phyloP scores from a whole-genome alignment of 306 rosid species.

The Abrus precatorius region DNA sequence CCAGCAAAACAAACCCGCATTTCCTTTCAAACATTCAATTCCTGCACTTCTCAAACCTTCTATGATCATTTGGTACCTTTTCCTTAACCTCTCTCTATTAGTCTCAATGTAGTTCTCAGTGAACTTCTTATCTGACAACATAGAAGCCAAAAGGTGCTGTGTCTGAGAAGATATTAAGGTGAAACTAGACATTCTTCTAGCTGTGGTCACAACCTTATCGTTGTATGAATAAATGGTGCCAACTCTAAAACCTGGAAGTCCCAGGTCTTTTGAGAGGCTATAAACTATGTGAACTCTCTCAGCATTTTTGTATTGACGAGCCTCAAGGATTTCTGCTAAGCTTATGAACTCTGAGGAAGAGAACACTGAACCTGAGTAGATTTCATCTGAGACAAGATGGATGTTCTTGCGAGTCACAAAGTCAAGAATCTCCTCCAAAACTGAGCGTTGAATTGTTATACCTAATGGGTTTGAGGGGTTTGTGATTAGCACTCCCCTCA shows the following conservation, averaged over 20 bases:
- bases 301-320: slow-evolving; percentile 48
- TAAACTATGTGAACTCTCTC: slow-evolving; percentile 94
- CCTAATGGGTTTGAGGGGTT: slow-evolving; percentile 97
- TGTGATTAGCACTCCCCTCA: slow-evolving; percentile 79
- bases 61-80: slow-evolving; percentile 74
- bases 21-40: slow-evolving; percentile 87
- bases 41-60: slow-evolving; percentile 71
- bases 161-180: slow-evolving; percentile 90
- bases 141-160: slow-evolving; percentile 74
- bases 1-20: slow-evolving; percentile 96
- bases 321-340: slow-evolving; percentile 74
- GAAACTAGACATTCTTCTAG: slow-evolving; percentile 93
- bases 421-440: slow-evolving; percentile 69
- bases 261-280: slow-evolving; percentile 94
- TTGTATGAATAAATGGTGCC: slow-evolving; percentile 93
- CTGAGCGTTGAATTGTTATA: slow-evolving; percentile 65
- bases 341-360: slow-evolving; percentile 72
- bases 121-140: slow-evolving; percentile 75
- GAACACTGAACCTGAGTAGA: slow-evolving; percentile 92
- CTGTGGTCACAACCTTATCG: slow-evolving; percentile 82
- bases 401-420: slow-evolving; percentile 78
- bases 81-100: slow-evolving; percentile 75
- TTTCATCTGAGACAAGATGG: slow-evolving; percentile 92
- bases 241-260: slow-evolving; percentile 87
- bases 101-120: slow-evolving; percentile 66